A percentile compares a stretch with the other conserved stretches of the same genome.
phyloP scores from a whole-genome alignment of 805 yeast species.

The Candida glaebosa region DNA sequence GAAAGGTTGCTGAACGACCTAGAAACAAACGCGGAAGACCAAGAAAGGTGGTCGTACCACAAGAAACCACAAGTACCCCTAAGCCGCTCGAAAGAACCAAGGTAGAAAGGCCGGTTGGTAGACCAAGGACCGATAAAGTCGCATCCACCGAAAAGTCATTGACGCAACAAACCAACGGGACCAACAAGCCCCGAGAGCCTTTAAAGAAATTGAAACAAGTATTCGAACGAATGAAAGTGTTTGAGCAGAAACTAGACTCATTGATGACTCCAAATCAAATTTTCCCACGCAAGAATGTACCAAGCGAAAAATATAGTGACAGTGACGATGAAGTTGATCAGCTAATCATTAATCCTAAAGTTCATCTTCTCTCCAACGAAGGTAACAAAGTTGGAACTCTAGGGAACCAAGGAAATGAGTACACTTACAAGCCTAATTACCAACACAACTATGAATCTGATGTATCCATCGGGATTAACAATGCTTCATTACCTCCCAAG shows the following conservation, averaged over 20 bases:
- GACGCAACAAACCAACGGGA: background rate
- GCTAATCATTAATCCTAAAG: constrained; percentile 5
- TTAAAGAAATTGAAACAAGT: constrained; percentile 16
- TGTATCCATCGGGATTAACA: background rate
- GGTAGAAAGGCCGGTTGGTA: too few species aligned
- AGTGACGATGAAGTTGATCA: background rate
- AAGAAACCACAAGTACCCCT: background rate
- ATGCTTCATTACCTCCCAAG: too few species aligned
- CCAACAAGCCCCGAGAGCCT: background rate
- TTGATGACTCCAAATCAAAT: constrained; percentile 5
- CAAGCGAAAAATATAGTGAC: constrained; percentile 3
- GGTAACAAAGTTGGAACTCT: background rate
- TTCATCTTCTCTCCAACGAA: background rate
- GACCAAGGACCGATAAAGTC: background rate
- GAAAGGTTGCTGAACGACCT: constrained; percentile 3
- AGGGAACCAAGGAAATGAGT: background rate
- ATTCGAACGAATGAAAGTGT: constrained; percentile 19
- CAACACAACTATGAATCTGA: background rate
- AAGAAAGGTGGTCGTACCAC: background rate
- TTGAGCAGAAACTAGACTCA: constrained; percentile 15
- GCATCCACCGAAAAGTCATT: background rate
- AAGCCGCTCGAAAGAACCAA: background rate
- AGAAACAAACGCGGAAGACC: background rate
- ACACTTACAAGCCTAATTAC: too few species aligned
- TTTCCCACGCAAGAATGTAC: constrained; percentile 3